These are phyloP conservation scores for Xylariaceae sp. DNA, from an alignment of 2,329 filamentous ascomycete species.

Conservation along the genomic window DNA sequence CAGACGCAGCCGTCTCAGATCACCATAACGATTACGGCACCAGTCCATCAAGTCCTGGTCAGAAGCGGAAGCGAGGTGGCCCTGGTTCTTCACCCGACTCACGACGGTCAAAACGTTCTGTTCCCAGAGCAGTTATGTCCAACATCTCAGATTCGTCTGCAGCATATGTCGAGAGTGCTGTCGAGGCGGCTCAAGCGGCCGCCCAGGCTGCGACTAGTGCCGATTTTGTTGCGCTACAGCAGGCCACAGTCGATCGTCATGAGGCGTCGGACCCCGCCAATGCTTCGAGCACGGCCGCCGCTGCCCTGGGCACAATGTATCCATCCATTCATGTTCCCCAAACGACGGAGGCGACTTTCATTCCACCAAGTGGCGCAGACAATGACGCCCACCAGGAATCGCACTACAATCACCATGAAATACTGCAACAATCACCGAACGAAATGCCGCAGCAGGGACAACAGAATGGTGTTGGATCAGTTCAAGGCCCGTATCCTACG, in stretches of 20 bases:
- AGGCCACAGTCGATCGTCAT: slow-evolving; percentile 46
- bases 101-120: slow-evolving; percentile 48
- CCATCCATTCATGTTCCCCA: slow-evolving; percentile 56
- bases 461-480: slow-evolving; percentile 40
- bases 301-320: slow-evolving; percentile 55
- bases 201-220: slow-evolving; percentile 41
- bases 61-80: slow-evolving; percentile 53
- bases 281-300: slow-evolving; percentile 57
- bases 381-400: slow-evolving; percentile 36
- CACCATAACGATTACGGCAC: slow-evolving; percentile 47
- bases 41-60: slow-evolving; percentile 41
- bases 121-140: slow-evolving; percentile 44
- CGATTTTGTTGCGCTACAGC: slow-evolving; percentile 55
- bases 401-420: slow-evolving; percentile 34
- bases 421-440: slow-evolving; percentile 34
- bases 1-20: slow-evolving; percentile 44
- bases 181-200: slow-evolving; percentile 44
- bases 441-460: slow-evolving; percentile 26
- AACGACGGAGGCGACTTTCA: slow-evolving; percentile 57
- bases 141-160: slow-evolving; percentile 40
- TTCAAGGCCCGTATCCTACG: slow-evolving; percentile 24
- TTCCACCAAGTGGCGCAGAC: slow-evolving; percentile 45
- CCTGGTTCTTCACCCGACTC: slow-evolving; percentile 45
- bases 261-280: slow-evolving; percentile 48
- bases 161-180: slow-evolving; percentile 52